Conservation (phyloP, 345 rosid species). For the Excoecaria agallocha region DNA sequence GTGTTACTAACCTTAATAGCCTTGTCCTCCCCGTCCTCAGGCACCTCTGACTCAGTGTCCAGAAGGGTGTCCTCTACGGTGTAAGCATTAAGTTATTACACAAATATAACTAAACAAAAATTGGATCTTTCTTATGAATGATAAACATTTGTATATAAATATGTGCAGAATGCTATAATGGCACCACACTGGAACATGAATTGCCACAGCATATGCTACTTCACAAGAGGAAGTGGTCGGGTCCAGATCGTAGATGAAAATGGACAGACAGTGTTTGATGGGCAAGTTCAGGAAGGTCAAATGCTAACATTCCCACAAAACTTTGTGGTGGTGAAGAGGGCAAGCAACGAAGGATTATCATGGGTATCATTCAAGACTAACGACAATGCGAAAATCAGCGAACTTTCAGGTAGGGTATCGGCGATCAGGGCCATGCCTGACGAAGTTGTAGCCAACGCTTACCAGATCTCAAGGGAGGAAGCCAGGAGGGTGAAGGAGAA, state of each 20-base stretch:
- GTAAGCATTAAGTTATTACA: conserved; percentile 4
- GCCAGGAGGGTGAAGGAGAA: conserved; percentile 33
- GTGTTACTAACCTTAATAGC: conserved; percentile 53
- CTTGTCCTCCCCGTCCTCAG: conserved; percentile 53
- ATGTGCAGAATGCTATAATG: conserved; percentile 37
- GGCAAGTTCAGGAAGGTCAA: conserved; percentile 33
- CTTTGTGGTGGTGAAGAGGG: conserved; percentile 33
- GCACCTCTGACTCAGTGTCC: conserved; percentile 47
- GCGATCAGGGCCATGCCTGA: conserved; percentile 29
- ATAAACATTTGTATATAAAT: not conserved
- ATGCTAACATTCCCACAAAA: conserved; percentile 36
- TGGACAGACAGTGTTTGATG: conserved; percentile 31
- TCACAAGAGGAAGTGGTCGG: conserved; percentile 30
- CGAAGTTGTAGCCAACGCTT: conserved; percentile 37
- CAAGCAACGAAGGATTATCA: conserved; percentile 28
- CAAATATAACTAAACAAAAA: too few relatives aligned
- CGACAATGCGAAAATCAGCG: conserved; percentile 24
- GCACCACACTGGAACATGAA: conserved; percentile 41
- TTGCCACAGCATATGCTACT: conserved; percentile 39
- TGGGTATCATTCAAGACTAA: conserved; percentile 43
- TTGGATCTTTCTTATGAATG: not conserved
- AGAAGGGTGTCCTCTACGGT: conserved; percentile 45
- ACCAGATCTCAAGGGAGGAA: conserved; percentile 32
- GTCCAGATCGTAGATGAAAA: conserved; percentile 33
- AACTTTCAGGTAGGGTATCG: conserved; percentile 33